Base-by-base conservation (phyloP, 768 basidiomycete species). In the Epithele typhae region DNA sequence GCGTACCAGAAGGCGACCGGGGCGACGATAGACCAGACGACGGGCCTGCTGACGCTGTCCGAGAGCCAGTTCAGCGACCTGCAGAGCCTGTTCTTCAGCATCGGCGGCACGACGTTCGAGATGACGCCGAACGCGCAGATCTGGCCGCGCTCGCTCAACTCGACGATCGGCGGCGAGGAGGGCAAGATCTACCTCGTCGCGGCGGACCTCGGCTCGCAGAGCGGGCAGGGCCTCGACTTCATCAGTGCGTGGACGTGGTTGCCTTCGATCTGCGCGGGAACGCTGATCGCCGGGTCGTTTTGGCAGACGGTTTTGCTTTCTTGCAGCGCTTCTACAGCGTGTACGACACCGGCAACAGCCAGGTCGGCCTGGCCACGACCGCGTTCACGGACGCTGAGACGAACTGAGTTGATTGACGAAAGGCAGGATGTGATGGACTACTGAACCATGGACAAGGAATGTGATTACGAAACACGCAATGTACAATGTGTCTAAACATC, bases 41-140 rank as follows among this genome's bases (percentile, higher is more conserved):
- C 81, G 5, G 81, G 80, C 15, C 68, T 84, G 9, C 69, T 84
- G 36, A 74, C 69, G 5, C 62, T 84, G 56, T 77, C 77, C 0
- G 60, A 71, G 32, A 50, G 51, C 11, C 77, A 82, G 59, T 80
- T 74, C 49, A 34, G 60, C 3, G 65, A 71, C 12, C 61, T 83
- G 51, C 52, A 79, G 61, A 76, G 69, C 58, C 48, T 83, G 23
- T 70, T 70, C 66, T 80, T 84, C 63, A 56, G 61, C 27, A 77
- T 83, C 40, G 76, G 62, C 36, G 49, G 79, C 75, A 64, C 64
- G 14, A 73, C 71, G 8, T 82, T 72, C 54, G 76, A 78, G 60
- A 53, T 86, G 45, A 79, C 77, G 3, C 59, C 78, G 14, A 81
- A 84, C 55, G 82, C 79, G 3, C 84, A 87, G 69, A 78, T 82